A percentile compares a stretch with the other conserved stretches of the same genome.
Conservation (phyloP, 768 basidiomycete genomes). For the Rhodotorula diobovata region DNA sequence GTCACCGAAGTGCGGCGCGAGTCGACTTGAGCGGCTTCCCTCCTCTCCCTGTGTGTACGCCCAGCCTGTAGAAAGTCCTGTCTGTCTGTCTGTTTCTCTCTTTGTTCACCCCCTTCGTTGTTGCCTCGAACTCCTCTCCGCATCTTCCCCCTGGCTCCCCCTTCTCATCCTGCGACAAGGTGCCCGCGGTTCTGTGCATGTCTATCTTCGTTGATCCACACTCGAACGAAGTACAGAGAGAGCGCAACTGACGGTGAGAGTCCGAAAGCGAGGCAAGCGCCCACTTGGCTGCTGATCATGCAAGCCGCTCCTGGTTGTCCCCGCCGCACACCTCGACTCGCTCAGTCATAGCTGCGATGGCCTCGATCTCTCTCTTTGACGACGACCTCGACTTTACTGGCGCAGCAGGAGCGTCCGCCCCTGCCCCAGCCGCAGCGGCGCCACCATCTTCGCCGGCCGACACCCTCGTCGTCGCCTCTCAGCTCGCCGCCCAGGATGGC, state of each 20-base stretch:
- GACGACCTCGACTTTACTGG: constrained; percentile 45
- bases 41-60: background rate
- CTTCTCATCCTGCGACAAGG: too few species aligned
- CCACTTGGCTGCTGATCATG: background rate
- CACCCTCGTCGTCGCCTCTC: constrained; percentile 69
- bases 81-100: background rate
- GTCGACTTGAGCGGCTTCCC: background rate
- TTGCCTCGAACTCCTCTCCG: background rate
- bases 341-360: background rate
- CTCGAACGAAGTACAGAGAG: background rate
- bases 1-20: background rate
- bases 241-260: too few species aligned
- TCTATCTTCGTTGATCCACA: too few species aligned
- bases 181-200: too few species aligned
- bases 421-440: constrained; percentile 4
- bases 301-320: background rate
- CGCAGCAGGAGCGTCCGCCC: constrained; percentile 39
- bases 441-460: constrained; percentile 50
- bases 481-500: constrained; percentile 71
- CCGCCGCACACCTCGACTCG: background rate
- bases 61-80: too few species aligned
- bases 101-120: background rate
- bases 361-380: constrained; percentile 4
- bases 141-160: background rate
- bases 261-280: too few species aligned